Evolutionary conservation across 2,329 filamentous ascomycete species (phyloP).

Genomic region (Trichoderma koningiopsis): DNA sequence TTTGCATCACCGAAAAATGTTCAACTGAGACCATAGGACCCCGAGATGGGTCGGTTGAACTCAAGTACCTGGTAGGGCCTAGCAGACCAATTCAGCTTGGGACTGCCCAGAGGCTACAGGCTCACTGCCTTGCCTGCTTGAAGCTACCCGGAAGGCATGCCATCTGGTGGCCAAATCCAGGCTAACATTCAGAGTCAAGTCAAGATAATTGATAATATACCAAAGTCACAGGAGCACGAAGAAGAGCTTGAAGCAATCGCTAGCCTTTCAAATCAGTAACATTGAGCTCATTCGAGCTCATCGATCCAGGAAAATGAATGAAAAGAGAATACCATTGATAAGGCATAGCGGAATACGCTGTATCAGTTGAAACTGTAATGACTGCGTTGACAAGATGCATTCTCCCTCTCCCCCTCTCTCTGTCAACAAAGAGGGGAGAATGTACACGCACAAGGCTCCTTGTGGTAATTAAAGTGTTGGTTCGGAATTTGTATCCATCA

Average conservation of each 20-base stretch:
- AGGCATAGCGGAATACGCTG: neutral
- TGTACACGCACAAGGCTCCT: too few relatives aligned
- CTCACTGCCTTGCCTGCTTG: neutral
- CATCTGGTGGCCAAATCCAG: neutral
- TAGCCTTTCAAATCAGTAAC: neutral
- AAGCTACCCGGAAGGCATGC: neutral
- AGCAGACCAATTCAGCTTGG: neutral
- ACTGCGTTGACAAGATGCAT: neutral
- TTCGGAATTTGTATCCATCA: neutral
- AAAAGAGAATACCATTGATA: neutral
- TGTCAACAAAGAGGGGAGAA: too few relatives aligned
- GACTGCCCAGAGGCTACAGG: neutral
- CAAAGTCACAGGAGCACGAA: neutral
- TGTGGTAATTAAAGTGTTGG: neutral
- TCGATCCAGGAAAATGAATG: neutral
- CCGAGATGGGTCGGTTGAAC: neutral
- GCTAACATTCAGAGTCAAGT: neutral
- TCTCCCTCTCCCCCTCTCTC: neutral
- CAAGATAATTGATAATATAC: neutral
- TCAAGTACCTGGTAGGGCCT: neutral
- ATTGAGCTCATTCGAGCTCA: neutral
- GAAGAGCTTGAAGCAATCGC: neutral
- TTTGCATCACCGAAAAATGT: neutral
- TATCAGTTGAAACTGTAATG: neutral
- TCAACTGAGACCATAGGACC: neutral